phyloP scores from a whole-genome alignment of 2,329 filamentous ascomycete genomes.

The Aureobasidium namibiae region DNA sequence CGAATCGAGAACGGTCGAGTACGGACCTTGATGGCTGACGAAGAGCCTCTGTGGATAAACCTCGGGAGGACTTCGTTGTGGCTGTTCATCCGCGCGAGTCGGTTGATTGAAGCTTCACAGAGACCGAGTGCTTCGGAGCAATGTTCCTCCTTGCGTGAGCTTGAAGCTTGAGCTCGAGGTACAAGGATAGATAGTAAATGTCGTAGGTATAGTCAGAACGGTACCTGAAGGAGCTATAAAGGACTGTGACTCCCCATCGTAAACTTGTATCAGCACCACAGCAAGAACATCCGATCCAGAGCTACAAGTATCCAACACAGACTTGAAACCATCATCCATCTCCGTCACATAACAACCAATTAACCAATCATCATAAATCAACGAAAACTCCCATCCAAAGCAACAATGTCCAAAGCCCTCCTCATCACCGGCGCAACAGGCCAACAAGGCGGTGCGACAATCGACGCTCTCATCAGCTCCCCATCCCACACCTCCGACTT shows the following conservation, averaged over 20 bases:
- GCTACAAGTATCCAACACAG: neutral
- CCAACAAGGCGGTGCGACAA: constrained; percentile 39
- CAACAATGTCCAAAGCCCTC: constrained; percentile 21
- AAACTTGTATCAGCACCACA: neutral
- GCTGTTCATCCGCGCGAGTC: neutral
- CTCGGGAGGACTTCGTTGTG: neutral
- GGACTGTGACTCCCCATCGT: neutral
- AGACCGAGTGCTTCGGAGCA: neutral
- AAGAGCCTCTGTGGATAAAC: neutral
- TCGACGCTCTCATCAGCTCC: constrained; percentile 32
- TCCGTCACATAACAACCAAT: neutral
- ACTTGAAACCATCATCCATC: neutral
- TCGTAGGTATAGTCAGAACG: neutral
- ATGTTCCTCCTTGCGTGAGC: neutral
- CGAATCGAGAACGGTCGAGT: no score
- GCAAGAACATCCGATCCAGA: neutral
- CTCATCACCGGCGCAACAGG: constrained; percentile 39
- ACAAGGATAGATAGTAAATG: neutral
- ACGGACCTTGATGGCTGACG: no score
- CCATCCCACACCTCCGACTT: constrained; percentile 29
- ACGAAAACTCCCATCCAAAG: neutral
- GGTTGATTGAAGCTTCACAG: neutral
- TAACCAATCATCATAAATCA: neutral
- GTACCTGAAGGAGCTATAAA: neutral
- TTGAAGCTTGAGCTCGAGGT: no score